Percentiles rank a stretch among this genome's conserved stretches.
Conservation (phyloP, 2,329 filamentous ascomycete genomes). For the Amesomyces nigricolor region DNA sequence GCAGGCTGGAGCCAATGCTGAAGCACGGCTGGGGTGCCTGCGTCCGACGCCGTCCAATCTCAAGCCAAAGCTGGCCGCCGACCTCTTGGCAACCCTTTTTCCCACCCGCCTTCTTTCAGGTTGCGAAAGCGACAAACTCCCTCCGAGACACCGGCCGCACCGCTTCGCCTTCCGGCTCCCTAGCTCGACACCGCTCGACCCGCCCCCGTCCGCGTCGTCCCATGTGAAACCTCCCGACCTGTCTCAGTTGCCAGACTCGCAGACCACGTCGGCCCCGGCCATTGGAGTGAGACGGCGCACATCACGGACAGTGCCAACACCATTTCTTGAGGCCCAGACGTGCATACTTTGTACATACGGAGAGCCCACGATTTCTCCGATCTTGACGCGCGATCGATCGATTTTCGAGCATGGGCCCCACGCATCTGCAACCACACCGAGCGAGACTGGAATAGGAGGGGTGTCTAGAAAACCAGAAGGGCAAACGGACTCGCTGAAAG, state of each 20-base stretch:
- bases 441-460: neutral
- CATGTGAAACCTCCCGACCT: conserved; percentile 4
- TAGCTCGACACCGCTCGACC: conserved; percentile 1
- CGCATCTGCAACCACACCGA: neutral
- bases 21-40: too few relatives aligned
- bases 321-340: neutral
- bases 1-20: too few relatives aligned
- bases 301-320: neutral
- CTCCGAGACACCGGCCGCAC: conserved; percentile 9
- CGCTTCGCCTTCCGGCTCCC: conserved; percentile 1
- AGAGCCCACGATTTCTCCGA: neutral
- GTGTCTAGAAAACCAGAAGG: neutral
- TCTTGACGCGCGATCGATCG: neutral
- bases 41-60: neutral
- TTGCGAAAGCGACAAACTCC: neutral
- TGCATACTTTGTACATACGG: too few relatives aligned
- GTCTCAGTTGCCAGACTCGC: neutral
- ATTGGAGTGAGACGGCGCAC: neutral
- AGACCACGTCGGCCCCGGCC: neutral
- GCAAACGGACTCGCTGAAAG: neutral
- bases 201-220: neutral
- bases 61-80: neutral
- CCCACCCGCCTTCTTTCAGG: neutral
- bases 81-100: neutral
- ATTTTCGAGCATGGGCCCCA: conserved; percentile 8